phyloP scores from a whole-genome alignment of 805 yeast genomes.

The Wickerhamiella shivajii region DNA sequence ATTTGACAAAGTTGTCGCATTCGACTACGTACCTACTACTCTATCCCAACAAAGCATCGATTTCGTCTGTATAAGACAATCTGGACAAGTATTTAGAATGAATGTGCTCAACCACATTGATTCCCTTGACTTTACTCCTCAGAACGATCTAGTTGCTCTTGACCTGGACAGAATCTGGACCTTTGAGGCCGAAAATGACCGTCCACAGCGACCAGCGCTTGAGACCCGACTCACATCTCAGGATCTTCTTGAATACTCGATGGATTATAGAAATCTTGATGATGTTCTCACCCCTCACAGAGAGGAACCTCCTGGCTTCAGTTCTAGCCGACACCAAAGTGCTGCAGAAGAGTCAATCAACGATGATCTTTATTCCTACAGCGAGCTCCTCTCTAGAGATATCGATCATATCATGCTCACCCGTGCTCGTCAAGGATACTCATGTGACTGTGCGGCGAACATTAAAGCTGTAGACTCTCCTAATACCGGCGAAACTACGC shows the following conservation, averaged over 20 bases:
- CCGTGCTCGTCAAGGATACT: constrained; percentile 62
- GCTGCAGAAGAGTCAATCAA: constrained; percentile 17
- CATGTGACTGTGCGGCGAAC: too few species aligned
- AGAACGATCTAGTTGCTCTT: constrained; percentile 22
- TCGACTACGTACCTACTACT: constrained; percentile 50
- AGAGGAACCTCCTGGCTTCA: too few species aligned
- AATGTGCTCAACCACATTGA: constrained; percentile 53
- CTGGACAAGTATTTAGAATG: constrained; percentile 78
- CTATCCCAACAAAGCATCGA: constrained; percentile 40
- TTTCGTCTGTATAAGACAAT: constrained; percentile 76
- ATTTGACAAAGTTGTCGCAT: constrained; percentile 69
- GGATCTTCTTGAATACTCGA: constrained; percentile 4
- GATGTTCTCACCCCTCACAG: constrained; percentile 4
- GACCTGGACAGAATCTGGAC: constrained; percentile 11
- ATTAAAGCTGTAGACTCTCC: too few species aligned
- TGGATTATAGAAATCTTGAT: constrained; percentile 5
- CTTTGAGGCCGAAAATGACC: constrained; percentile 1
- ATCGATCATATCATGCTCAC: constrained; percentile 56
- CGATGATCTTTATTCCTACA: constrained; percentile 9
- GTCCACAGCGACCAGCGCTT: background rate
- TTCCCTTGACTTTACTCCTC: constrained; percentile 48
- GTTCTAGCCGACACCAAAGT: too few species aligned
- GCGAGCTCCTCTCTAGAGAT: constrained; percentile 46
- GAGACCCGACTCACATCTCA: constrained; percentile 2
- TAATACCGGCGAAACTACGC: too few species aligned